Conservation (phyloP, 345 rosid species). For the Aquilaria malaccensis region DNA sequence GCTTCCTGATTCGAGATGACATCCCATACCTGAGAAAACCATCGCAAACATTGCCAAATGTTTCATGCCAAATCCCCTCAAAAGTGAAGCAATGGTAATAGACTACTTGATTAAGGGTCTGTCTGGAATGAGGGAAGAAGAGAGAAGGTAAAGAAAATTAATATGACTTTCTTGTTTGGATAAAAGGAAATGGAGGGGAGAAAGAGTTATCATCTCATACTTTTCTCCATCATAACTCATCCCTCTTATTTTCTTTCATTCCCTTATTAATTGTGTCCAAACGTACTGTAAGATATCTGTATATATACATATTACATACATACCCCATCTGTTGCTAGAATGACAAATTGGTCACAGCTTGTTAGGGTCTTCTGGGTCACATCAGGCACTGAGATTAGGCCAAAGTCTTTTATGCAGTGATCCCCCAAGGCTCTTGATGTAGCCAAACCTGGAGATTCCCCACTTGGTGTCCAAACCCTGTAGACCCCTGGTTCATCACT, state of each 20-base stretch:
- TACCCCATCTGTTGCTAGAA: constrained; percentile 78
- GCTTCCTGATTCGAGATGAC: constrained; percentile 72
- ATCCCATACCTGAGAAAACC: constrained; percentile 54
- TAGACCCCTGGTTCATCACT: constrained; percentile 69
- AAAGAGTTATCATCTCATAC: too few species aligned
- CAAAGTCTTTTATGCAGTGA: constrained; percentile 68
- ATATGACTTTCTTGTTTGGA: too few species aligned
- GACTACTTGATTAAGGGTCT: too few species aligned
- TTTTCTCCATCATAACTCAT: too few species aligned
- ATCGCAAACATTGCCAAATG: neutral
- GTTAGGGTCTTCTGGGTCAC: constrained; percentile 46
- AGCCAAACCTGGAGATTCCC: constrained; percentile 54
- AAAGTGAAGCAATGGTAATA: too few species aligned
- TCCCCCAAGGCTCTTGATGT: constrained; percentile 84
- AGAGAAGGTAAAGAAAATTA: too few species aligned
- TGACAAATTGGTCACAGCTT: constrained; percentile 53
- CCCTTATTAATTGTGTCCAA: too few species aligned
- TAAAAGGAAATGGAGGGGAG: too few species aligned
- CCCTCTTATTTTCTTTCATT: too few species aligned
- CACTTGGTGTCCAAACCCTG: constrained; percentile 65
- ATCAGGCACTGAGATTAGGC: constrained; percentile 66
- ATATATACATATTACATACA: neutral
- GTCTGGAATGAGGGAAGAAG: too few species aligned
- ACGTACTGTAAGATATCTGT: too few species aligned
- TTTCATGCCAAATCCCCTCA: neutral